Conservation (phyloP, 768 basidiomycete genomes). For the Boletus subparvulus region DNA sequence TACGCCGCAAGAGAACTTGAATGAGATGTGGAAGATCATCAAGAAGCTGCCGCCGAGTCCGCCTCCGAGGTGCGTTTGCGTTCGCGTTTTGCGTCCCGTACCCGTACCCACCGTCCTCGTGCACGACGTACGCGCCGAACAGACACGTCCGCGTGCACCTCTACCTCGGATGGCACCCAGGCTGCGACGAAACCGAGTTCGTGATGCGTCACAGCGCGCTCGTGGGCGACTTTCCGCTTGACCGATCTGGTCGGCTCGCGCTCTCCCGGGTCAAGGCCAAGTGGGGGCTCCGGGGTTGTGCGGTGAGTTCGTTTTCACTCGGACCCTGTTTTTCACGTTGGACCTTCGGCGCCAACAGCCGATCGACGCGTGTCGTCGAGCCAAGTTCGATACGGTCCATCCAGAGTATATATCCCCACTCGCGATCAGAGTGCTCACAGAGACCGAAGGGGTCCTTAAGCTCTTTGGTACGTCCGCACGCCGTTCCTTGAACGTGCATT, state of each 20-base stretch:
- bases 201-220: conserved; percentile 27
- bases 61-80: conserved; percentile 14
- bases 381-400: conserved; percentile 19
- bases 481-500: too few relatives aligned
- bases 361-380: conserved; percentile 24
- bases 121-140: not conserved
- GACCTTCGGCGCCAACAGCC: not conserved
- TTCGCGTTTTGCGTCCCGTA: too few relatives aligned
- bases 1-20: conserved; percentile 23
- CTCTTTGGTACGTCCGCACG: conserved; percentile 21
- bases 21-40: conserved; percentile 24
- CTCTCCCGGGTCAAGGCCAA: conserved; percentile 17
- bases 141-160: conserved; percentile 34
- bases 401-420: conserved; percentile 29
- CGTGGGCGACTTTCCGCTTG: conserved; percentile 28
- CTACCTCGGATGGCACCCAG: conserved; percentile 30
- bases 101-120: too few relatives aligned
- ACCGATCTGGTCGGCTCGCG: conserved; percentile 19
- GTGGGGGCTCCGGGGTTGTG: conserved; percentile 28
- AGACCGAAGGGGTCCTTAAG: conserved; percentile 26
- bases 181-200: conserved; percentile 31
- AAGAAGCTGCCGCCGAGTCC: conserved; percentile 18
- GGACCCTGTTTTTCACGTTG: too few relatives aligned
- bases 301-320: conserved; percentile 1
- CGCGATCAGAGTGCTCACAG: conserved; percentile 27